phyloP scores from a whole-genome alignment of 345 rosid genomes.

The Citrus reticulata region DNA sequence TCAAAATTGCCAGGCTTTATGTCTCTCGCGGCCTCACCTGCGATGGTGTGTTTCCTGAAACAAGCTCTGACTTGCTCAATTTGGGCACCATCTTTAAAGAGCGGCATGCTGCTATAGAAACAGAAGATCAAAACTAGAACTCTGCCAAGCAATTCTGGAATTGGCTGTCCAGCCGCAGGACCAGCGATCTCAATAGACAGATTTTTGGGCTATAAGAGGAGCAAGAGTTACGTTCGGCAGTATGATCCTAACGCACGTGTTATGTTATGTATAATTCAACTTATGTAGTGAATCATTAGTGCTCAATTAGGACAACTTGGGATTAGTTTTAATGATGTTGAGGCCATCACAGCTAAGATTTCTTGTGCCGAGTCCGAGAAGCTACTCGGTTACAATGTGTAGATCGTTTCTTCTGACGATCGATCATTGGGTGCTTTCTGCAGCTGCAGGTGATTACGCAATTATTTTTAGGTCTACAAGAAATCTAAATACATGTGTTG shows the following conservation, averaged over 20 bases:
- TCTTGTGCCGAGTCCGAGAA: constrained; percentile 31
- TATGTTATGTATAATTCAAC: constrained; percentile 26
- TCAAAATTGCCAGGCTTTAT: background rate
- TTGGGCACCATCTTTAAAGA: background rate
- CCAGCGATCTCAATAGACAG: constrained; percentile 7
- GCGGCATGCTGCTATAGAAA: constrained; percentile 4
- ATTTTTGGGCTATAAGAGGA: constrained; percentile 20
- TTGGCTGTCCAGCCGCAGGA: constrained; percentile 22
- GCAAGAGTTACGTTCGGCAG: constrained; percentile 10
- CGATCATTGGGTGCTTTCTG: no score
- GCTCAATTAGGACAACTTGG: constrained; percentile 21
- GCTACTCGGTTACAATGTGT: constrained; percentile 37
- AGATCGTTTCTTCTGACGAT: constrained; percentile 7
- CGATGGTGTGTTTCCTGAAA: constrained; percentile 6
- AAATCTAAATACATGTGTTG: background rate
- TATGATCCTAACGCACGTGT: background rate
- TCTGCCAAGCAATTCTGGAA: constrained; percentile 11
- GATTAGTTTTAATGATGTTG: constrained; percentile 43
- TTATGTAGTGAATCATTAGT: constrained; percentile 24
- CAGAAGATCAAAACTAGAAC: constrained; percentile 10
- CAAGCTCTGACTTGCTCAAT: background rate
- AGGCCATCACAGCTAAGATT: constrained; percentile 32
- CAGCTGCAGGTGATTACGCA: no score
- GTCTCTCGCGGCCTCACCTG: constrained; percentile 20
- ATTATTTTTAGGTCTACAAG: no score